Evolutionary conservation across 2,329 filamentous ascomycete genomes (phyloP).

Genomic region (Cladosporium sp.): DNA sequence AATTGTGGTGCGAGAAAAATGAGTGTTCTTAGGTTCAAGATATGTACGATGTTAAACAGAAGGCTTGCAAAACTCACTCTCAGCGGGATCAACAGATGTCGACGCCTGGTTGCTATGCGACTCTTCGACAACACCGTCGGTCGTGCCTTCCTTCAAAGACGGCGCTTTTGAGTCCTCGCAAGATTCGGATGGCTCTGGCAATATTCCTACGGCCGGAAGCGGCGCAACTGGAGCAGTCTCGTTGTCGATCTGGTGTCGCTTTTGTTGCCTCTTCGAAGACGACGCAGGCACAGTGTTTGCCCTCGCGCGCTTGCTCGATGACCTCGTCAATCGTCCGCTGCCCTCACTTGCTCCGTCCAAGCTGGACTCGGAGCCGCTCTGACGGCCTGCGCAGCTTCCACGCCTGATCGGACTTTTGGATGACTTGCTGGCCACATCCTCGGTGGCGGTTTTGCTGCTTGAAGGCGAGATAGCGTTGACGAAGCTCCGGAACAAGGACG

Average conservation of each 20-base stretch:
- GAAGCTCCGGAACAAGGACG: background rate
- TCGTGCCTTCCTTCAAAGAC: conserved; percentile 10
- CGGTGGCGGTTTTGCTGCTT: background rate
- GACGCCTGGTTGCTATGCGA: conserved; percentile 1
- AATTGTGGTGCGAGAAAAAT: background rate
- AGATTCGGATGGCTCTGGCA: background rate
- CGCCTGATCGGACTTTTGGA: background rate
- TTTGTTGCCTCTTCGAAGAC: background rate
- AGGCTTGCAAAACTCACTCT: conserved; percentile 3
- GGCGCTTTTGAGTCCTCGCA: no score
- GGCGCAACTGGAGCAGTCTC: background rate
- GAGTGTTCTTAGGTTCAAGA: background rate
- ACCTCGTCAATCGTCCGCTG: background rate
- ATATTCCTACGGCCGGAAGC: background rate
- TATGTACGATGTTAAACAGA: conserved; percentile 12
- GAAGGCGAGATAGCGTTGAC: background rate
- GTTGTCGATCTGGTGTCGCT: background rate
- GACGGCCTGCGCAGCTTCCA: background rate
- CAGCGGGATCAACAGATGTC: background rate
- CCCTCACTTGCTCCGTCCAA: background rate
- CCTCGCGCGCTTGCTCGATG: background rate
- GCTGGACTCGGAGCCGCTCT: background rate
- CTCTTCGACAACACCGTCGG: background rate
- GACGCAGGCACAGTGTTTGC: background rate
- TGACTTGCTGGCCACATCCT: background rate